phyloP scores from a whole-genome alignment of 1,139 yeast genomes.

The Nakaseomyces uthaithaninus region DNA sequence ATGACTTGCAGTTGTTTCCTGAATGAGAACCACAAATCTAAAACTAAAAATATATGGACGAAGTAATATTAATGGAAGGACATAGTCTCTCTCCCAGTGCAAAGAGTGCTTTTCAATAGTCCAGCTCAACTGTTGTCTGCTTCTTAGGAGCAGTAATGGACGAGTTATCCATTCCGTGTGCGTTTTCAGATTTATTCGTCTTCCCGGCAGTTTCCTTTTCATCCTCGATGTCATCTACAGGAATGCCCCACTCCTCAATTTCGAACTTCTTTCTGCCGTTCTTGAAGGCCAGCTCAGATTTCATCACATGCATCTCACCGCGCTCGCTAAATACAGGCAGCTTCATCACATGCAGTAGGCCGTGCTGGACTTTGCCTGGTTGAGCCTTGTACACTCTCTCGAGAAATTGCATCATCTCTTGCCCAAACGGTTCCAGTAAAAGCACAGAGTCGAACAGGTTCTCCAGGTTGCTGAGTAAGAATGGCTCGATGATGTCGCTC shows the following conservation, averaged over 20 bases:
- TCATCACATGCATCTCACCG: slow-evolving; percentile 71
- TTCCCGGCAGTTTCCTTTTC: slow-evolving; percentile 27
- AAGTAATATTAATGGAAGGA: no score
- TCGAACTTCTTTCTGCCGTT: slow-evolving; percentile 78
- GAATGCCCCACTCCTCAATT: slow-evolving; percentile 89
- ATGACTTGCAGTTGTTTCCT: no score
- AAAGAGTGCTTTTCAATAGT: no score
- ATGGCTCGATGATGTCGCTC: slow-evolving; percentile 49
- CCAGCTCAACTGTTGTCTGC: slow-evolving; percentile 17
- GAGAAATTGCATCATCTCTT: slow-evolving; percentile 56
- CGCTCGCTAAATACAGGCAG: slow-evolving; percentile 64
- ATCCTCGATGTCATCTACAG: slow-evolving; percentile 69
- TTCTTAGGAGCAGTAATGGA: slow-evolving; percentile 10
- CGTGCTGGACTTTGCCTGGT: slow-evolving; percentile 77
- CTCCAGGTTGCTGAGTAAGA: slow-evolving; percentile 48
- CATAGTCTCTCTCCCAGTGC: no score
- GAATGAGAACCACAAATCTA: slow-evolving; percentile 1
- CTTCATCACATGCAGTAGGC: slow-evolving; percentile 67
- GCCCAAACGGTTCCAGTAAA: slow-evolving; percentile 76
- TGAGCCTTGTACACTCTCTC: slow-evolving; percentile 53
- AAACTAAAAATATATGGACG: no score
- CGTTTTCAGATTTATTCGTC: slow-evolving; percentile 2
- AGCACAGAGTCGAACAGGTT: slow-evolving; percentile 59
- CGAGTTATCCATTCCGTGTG: slow-evolving; percentile 8
- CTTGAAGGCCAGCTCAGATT: slow-evolving; percentile 77